Percentiles rank a stretch among this genome's conserved stretches.
These are phyloP conservation scores for Penicillium italicum DNA, from an alignment of 2,329 filamentous ascomycete species.

Conservation along the genomic window DNA sequence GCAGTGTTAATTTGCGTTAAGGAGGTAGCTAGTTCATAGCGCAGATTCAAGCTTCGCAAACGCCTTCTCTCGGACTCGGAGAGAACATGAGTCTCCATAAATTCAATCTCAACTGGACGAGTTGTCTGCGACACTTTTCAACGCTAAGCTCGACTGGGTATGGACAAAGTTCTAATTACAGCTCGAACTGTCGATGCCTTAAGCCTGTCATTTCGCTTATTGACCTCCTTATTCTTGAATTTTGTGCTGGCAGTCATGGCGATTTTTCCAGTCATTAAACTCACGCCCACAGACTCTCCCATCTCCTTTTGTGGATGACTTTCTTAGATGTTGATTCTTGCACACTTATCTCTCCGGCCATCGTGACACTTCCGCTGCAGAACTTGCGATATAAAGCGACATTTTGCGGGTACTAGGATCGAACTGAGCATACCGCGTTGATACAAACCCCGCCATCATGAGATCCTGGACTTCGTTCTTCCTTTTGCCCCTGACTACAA, in stretches of 20 bases:
- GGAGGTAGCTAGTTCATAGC: not conserved
- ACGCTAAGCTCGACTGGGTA: slow-evolving; percentile 6
- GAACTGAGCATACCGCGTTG: not conserved
- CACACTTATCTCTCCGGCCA: not conserved
- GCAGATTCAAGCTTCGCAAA: slow-evolving; percentile 2
- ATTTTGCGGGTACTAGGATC: not conserved
- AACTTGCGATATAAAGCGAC: not conserved
- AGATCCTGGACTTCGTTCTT: not conserved
- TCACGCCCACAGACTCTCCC: not conserved
- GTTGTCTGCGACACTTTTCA: not conserved
- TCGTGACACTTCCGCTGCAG: not conserved
- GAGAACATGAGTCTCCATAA: not conserved
- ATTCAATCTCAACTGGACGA: not conserved
- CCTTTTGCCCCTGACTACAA: not conserved
- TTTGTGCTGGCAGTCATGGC: not conserved
- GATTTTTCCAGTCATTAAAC: not conserved
- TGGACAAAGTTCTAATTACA: slow-evolving; percentile 4
- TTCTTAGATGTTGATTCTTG: not conserved
- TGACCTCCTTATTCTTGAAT: slow-evolving; percentile 4
- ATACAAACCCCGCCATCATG: not conserved
- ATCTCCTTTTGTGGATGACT: not conserved
- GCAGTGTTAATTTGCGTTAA: not conserved
- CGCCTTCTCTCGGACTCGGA: not conserved
- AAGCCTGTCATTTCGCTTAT: slow-evolving; percentile 3
- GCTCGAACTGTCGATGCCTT: not conserved